Percentiles rank a stretch among this genome's conserved stretches.
Conservation (phyloP, 495 filamentous ascomycete species). For the Penicillium angulare region DNA sequence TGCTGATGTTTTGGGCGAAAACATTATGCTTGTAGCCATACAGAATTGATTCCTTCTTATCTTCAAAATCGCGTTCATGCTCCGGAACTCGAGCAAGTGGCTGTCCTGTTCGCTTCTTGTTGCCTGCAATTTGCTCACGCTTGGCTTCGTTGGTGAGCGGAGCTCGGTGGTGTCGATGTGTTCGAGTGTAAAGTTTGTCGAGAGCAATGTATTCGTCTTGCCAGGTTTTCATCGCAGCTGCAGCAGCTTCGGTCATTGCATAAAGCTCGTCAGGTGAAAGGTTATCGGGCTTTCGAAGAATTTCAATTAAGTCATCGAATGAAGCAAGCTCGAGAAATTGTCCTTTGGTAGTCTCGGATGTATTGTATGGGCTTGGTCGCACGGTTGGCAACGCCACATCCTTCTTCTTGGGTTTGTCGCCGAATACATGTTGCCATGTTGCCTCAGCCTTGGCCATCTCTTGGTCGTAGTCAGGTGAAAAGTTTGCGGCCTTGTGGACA, state of each 20-base stretch:
- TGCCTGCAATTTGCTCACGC: constrained; percentile 10
- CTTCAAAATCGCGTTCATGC: constrained; percentile 27
- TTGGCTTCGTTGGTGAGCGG: constrained; percentile 12
- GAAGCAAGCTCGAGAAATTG: constrained; percentile 45
- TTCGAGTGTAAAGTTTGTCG: constrained; percentile 51
- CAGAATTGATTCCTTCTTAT: constrained; percentile 43
- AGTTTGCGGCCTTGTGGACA: constrained; percentile 49
- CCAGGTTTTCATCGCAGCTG: constrained; percentile 53
- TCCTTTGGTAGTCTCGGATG: constrained; percentile 29
- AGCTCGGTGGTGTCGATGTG: constrained; percentile 37
- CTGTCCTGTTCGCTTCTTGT: constrained; percentile 19
- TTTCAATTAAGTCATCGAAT: constrained; percentile 31
- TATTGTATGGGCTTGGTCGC: constrained; percentile 46
- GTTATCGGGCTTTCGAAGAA: constrained; percentile 36
- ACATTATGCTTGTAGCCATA: constrained; percentile 41
- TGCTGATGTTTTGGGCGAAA: constrained; percentile 9
- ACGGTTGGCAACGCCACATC: constrained; percentile 42
- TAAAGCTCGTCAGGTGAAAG: constrained; percentile 51
- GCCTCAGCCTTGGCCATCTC: constrained; percentile 23
- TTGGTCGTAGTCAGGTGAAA: constrained; percentile 40
- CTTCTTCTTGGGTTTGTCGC: constrained; percentile 41
- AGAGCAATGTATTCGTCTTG: constrained; percentile 65
- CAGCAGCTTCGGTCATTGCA: constrained; percentile 49
- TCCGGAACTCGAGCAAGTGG: constrained; percentile 22
- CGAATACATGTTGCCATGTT: constrained; percentile 34